Conservation (phyloP, 805 yeast species). For the Candida alai region DNA sequence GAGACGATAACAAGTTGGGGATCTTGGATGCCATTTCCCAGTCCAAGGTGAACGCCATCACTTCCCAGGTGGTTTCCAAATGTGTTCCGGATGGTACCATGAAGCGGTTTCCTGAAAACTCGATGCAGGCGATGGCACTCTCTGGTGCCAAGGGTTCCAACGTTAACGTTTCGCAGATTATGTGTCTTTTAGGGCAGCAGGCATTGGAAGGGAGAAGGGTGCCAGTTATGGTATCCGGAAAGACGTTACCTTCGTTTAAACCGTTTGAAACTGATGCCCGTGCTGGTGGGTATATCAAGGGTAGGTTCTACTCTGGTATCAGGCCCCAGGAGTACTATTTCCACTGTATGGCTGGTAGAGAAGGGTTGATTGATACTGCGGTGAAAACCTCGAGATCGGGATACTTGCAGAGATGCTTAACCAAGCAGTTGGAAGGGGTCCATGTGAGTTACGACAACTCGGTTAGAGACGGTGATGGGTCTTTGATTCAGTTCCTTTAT, state of each 20-base stretch:
- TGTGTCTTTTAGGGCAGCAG: slow-evolving; percentile 99
- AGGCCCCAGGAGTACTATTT: slow-evolving; percentile 98
- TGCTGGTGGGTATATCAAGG: slow-evolving; percentile 98
- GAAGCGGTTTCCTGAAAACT: slow-evolving; percentile 91
- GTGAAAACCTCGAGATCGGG: slow-evolving; percentile 98
- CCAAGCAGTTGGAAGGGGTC: slow-evolving; percentile 97
- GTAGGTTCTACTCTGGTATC: slow-evolving; percentile 96
- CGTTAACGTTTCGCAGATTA: slow-evolving; percentile 97
- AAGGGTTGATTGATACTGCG: slow-evolving; percentile 98
- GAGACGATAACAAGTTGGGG: slow-evolving; percentile 90
- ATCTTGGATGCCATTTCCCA: slow-evolving; percentile 94
- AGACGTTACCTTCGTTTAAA: slow-evolving; percentile 92
- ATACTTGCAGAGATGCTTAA: slow-evolving; percentile 95
- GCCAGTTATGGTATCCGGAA: slow-evolving; percentile 98
- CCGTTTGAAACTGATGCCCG: slow-evolving; percentile 96
- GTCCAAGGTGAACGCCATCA: slow-evolving; percentile 84
- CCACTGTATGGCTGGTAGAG: slow-evolving; percentile 99
- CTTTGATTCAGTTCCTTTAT: slow-evolving; percentile 88
- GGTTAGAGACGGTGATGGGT: slow-evolving; percentile 93
- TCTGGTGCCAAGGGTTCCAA: slow-evolving; percentile 99
- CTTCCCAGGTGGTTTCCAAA: slow-evolving; percentile 89
- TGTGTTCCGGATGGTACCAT: slow-evolving; percentile 96
- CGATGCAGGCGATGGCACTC: slow-evolving; percentile 98
- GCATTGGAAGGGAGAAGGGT: slow-evolving; percentile 99
- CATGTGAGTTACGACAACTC: slow-evolving; percentile 91